phyloP scores from a whole-genome alignment of 345 rosid genomes.

The Camelina neglecta region DNA sequence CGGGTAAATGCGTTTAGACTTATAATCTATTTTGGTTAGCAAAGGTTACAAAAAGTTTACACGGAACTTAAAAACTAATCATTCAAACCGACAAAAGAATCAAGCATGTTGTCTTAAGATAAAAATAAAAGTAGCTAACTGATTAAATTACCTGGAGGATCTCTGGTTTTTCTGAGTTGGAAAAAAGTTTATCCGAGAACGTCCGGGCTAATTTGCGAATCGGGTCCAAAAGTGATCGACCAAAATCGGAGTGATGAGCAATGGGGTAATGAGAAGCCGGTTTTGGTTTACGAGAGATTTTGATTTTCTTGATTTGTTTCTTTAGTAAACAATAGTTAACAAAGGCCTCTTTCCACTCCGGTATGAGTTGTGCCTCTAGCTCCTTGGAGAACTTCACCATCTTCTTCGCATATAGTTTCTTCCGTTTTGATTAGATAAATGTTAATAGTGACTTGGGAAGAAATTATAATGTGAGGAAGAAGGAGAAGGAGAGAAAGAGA shows the following conservation, averaged over 20 bases:
- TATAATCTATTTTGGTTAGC: not conserved
- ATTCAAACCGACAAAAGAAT: slow-evolving; percentile 13
- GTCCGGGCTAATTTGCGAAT: slow-evolving; percentile 52
- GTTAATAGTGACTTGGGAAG: slow-evolving; percentile 9
- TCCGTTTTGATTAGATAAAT: slow-evolving; percentile 34
- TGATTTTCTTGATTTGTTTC: slow-evolving; percentile 83
- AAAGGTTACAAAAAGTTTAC: slow-evolving; percentile 18
- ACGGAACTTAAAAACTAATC: slow-evolving; percentile 18
- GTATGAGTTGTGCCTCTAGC: slow-evolving; percentile 94
- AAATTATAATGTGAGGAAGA: slow-evolving; percentile 9
- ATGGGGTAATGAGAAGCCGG: slow-evolving; percentile 44
- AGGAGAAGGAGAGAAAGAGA: slow-evolving; percentile 11
- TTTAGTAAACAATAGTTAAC: slow-evolving; percentile 90
- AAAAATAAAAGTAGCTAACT: not conserved
- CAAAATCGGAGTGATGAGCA: slow-evolving; percentile 44
- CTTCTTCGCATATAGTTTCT: slow-evolving; percentile 27
- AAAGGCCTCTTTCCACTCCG: slow-evolving; percentile 97
- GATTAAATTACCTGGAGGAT: slow-evolving; percentile 66
- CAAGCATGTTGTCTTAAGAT: slow-evolving; percentile 6
- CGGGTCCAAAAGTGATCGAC: slow-evolving; percentile 65
- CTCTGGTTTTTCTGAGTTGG: slow-evolving; percentile 42
- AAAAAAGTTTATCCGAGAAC: slow-evolving; percentile 41
- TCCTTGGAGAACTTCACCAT: slow-evolving; percentile 99
- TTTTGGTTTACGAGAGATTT: slow-evolving; percentile 55
- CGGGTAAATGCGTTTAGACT: slow-evolving; percentile 2